Evolutionary conservation across 257 asterid species (phyloP).

Genomic region (Nicotiana attenuata): DNA sequence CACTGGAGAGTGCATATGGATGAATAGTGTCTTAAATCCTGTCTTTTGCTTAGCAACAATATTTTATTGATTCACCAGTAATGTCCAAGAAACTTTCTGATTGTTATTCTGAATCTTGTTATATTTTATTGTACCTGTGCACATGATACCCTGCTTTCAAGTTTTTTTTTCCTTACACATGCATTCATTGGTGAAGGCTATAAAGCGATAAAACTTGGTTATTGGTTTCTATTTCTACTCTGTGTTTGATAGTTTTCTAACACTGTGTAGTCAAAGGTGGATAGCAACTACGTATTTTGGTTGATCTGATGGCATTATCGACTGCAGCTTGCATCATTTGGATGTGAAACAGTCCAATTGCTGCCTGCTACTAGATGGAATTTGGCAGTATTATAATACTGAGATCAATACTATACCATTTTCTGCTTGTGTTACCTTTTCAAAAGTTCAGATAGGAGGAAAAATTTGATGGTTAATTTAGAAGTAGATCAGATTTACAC

Average conservation of each 20-base stretch:
- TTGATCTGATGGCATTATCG: background rate
- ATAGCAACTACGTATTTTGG: background rate
- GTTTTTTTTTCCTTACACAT: background rate
- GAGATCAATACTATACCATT: background rate
- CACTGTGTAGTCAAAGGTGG: background rate
- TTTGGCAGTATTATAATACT: background rate
- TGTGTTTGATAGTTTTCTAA: background rate
- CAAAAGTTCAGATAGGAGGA: background rate
- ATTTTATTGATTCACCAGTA: slow-evolving; percentile 1
- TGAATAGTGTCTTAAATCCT: background rate
- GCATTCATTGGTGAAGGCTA: background rate
- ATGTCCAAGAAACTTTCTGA: background rate
- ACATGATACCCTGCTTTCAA: background rate
- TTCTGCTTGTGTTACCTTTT: background rate
- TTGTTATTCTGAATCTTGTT: background rate
- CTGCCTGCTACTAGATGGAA: background rate
- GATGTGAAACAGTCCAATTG: background rate
- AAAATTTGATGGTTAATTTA: background rate
- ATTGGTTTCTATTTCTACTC: slow-evolving; percentile 2
- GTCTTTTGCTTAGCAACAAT: background rate
- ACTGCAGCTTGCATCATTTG: background rate
- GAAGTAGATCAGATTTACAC: background rate
- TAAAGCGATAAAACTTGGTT: background rate
- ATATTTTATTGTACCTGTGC: background rate
- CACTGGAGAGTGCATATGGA: background rate